A percentile compares a stretch with the other conserved stretches of the same genome.
Evolutionary conservation across 305 asterid species (phyloP).

Genomic region (Salvia sclarea): DNA sequence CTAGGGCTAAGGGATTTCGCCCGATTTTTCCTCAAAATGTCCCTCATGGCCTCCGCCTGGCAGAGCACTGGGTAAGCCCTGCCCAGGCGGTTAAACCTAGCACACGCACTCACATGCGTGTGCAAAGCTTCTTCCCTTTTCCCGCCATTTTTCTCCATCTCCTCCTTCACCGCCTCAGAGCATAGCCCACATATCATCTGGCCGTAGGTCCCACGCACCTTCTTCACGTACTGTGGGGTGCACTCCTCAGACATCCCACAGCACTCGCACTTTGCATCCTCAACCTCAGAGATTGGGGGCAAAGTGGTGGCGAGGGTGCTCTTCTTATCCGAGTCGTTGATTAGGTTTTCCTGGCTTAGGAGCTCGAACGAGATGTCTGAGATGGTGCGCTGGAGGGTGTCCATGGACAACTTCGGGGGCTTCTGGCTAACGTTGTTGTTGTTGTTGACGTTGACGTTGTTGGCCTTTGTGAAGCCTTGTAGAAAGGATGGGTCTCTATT

Average conservation of each 20-base stretch:
- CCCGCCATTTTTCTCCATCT: slow-evolving; percentile 79
- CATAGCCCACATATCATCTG: slow-evolving; percentile 76
- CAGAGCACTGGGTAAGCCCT: slow-evolving; percentile 75
- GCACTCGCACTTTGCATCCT: slow-evolving; percentile 85
- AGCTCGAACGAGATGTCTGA: slow-evolving; percentile 75
- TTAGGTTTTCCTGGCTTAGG: slow-evolving; percentile 41
- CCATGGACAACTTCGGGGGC: slow-evolving; percentile 52
- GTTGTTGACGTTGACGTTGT: slow-evolving; percentile 24
- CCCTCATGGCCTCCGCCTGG: slow-evolving; percentile 84
- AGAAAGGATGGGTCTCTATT: slow-evolving; percentile 36
- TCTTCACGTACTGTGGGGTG: slow-evolving; percentile 63
- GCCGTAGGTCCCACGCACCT: slow-evolving; percentile 61
- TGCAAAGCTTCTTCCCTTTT: slow-evolving; percentile 57
- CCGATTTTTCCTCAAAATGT: slow-evolving; percentile 59
- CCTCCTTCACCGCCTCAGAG: slow-evolving; percentile 76
- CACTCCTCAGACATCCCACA: slow-evolving; percentile 91
- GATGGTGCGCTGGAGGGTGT: slow-evolving; percentile 58
- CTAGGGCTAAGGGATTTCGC: slow-evolving; percentile 69
- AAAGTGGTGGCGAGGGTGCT: not conserved
- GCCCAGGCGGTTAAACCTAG: slow-evolving; percentile 59
- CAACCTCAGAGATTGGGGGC: slow-evolving; percentile 64
- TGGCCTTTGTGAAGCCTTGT: slow-evolving; percentile 31
- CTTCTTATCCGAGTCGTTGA: not conserved
- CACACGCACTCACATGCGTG: slow-evolving; percentile 71
- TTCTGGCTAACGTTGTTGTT: slow-evolving; percentile 29